Evolutionary conservation across 192 early-diverging fungal genomes (phyloP).

Genomic region (Geranomyces michiganensis): DNA sequence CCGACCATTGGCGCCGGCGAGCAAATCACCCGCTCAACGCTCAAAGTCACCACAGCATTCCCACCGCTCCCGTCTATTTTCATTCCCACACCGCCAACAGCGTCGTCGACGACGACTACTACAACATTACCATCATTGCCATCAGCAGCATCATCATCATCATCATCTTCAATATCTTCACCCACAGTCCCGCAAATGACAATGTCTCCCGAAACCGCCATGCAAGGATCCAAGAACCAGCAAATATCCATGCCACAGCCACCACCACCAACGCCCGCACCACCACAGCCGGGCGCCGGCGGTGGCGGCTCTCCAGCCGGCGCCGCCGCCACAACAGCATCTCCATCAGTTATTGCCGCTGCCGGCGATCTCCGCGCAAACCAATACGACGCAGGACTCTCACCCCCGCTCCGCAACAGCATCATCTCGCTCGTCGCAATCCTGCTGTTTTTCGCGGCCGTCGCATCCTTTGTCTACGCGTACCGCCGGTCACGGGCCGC

Average conservation of each 20-base stretch:
- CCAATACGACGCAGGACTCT: neutral
- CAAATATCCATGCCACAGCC: neutral
- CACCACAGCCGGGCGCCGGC: neutral
- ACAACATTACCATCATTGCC: neutral
- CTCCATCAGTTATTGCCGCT: neutral
- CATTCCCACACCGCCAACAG: neutral
- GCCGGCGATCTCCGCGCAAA: neutral
- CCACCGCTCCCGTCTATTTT: neutral
- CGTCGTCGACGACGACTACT: neutral
- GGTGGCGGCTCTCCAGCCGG: neutral
- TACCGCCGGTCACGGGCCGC: neutral
- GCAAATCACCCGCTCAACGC: neutral
- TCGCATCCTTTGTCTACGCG: neutral
- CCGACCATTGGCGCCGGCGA: conserved; percentile 1
- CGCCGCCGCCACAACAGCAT: neutral
- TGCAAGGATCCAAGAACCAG: neutral
- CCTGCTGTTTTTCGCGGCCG: neutral
- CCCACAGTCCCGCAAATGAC: neutral
- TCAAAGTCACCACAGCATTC: neutral
- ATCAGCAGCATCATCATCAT: neutral
- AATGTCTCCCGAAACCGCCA: neutral
- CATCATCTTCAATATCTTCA: too few species aligned
- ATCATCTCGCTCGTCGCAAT: neutral
- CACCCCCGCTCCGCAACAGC: conserved; percentile 1
- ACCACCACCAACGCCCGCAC: too few species aligned